These are phyloP conservation scores for Nemania sp. DNA, from an alignment of 2,329 filamentous ascomycete genomes.

Conservation along the genomic window DNA sequence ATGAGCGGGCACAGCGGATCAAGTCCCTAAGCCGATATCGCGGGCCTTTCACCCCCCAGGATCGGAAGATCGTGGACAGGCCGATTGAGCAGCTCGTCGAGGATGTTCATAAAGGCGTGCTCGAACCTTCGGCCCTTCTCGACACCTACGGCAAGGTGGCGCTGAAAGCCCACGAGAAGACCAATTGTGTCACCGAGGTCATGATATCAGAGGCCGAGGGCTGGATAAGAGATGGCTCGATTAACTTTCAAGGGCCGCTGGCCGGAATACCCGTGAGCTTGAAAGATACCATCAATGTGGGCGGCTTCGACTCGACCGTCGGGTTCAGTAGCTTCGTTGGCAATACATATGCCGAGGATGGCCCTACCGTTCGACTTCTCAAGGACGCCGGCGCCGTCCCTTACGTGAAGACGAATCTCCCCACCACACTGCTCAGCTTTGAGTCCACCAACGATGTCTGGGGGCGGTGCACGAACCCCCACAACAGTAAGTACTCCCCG, in stretches of 20 bases:
- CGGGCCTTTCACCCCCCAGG: conserved; percentile 63
- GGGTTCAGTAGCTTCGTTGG: conserved; percentile 76
- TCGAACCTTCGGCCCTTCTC: conserved; percentile 74
- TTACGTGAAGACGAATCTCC: conserved; percentile 91
- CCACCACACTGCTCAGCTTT: conserved; percentile 84
- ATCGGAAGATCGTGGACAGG: conserved; percentile 70
- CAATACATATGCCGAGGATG: conserved; percentile 70
- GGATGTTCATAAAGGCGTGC: conserved; percentile 71
- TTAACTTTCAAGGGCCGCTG: conserved; percentile 79
- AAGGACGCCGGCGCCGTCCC: conserved; percentile 89
- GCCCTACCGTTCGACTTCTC: conserved; percentile 72
- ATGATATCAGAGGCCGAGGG: conserved; percentile 77
- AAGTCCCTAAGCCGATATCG: conserved; percentile 69
- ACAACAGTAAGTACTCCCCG: conserved; percentile 81
- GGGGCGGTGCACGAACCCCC: conserved; percentile 81
- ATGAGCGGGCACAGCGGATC: conserved; percentile 73
- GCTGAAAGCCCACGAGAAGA: conserved; percentile 79
- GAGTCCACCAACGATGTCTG: conserved; percentile 80
- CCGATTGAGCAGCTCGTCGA: conserved; percentile 79
- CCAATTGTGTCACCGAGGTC: conserved; percentile 88
- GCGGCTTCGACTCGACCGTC: conserved; percentile 80
- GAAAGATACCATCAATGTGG: conserved; percentile 80
- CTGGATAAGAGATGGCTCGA: conserved; percentile 63
- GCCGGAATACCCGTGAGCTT: conserved; percentile 86
- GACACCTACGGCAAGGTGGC: conserved; percentile 86